These are phyloP conservation scores for Sporothrix globosa DNA, from an alignment of 2,329 filamentous ascomycete genomes.

Conservation along the genomic window DNA sequence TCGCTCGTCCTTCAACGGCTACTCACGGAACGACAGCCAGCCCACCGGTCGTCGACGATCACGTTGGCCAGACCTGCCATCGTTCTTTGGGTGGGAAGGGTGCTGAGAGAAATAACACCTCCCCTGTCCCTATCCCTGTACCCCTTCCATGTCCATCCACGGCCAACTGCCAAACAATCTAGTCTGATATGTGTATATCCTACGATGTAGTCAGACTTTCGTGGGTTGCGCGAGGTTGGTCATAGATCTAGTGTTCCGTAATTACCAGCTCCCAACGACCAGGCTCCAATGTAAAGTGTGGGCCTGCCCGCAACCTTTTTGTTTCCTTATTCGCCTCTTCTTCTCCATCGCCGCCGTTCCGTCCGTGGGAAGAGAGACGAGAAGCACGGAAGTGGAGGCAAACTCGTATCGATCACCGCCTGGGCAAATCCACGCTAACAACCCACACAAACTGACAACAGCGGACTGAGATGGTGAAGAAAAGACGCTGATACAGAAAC, in stretches of 20 bases:
- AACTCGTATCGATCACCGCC: slow-evolving; percentile 18
- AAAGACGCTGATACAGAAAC: not conserved
- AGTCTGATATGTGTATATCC: no score
- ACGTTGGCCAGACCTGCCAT: not conserved
- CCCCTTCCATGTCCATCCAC: not conserved
- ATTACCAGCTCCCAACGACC: not conserved
- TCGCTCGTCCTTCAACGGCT: no score
- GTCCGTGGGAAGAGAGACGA: not conserved
- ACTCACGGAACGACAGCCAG: not conserved
- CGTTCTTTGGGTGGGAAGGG: not conserved
- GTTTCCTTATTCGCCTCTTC: no score
- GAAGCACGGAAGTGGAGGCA: not conserved
- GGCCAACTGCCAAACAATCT: not conserved
- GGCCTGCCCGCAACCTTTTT: not conserved
- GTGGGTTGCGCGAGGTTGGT: not conserved
- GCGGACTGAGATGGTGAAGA: not conserved
- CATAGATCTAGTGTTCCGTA: not conserved
- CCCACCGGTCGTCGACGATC: not conserved
- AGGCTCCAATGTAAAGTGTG: not conserved
- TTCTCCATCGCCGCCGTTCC: not conserved
- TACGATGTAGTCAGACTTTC: no score
- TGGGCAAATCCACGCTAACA: no score
- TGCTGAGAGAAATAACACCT: not conserved
- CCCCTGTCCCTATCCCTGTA: not conserved
- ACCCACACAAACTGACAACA: not conserved